Evolutionary conservation across 1,284 basidiomycete genomes (phyloP), one percentile per base, ranked within the genome.

Genomic region (Cryptococcus hybrid): DNA sequence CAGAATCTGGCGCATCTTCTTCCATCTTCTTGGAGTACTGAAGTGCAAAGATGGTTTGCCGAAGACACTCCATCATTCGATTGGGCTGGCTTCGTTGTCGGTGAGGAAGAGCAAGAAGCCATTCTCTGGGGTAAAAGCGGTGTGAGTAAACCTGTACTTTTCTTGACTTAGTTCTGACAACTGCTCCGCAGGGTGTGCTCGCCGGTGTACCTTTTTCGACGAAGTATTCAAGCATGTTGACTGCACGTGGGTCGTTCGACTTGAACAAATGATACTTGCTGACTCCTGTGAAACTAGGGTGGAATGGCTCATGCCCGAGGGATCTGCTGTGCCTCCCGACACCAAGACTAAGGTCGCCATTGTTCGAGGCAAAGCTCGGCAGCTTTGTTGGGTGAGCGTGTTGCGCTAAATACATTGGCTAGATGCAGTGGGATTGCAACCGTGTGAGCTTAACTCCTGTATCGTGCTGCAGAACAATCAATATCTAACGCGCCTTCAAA

Each of bases 1-100:
- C 73, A 75, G 58, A 69, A 74, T 55, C 70, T 78, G 47, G 79
- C 77, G 5, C 79, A 96, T 75, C 82, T 96, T 12, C 83, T 97
- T 9, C 92, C 94, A 46, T 89, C 91, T 0, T 90, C 86, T 68
- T 96, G 94, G 94, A 93, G 88, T 74, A 70, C 83, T 1, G 86
- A 90, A 65, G 84, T 99, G 53, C 80, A 84, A 2, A 80, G 78
- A n/a, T 99, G 95, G 96, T 85, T 96, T 15, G 84, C 85, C 12
- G 95, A 99, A 78, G 95, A 99, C 75, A 91, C 89, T 0, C 96
- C 95, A 1, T 93, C 90, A 1, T 97, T 98, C 69, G 95, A 99
- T 79, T 98, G 92, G 74, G 95, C 90, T 40, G 96, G 96, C 2
- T 98, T 90, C 73, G 93, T 99, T 39, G 96, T 99, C 11, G 96